These are phyloP conservation scores for Elsinoe perseae DNA, from an alignment of 2,329 filamentous ascomycete species.

Conservation along the genomic window DNA sequence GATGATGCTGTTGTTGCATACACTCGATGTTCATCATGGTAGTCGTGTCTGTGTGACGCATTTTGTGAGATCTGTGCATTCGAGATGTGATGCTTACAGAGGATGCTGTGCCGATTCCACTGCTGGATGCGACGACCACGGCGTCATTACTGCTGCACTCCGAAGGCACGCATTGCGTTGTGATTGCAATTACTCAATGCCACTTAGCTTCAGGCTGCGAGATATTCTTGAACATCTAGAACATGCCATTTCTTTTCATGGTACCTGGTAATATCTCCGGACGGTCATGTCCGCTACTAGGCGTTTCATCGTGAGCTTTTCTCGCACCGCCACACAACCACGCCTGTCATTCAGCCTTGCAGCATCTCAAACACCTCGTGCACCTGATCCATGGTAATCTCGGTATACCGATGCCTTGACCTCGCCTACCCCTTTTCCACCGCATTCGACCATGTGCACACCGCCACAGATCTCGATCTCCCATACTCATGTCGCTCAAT, in stretches of 20 bases:
- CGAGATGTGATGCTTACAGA: no score
- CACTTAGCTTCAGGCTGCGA: background rate
- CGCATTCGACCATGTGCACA: background rate
- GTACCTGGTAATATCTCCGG: background rate
- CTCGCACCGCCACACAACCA: slow-evolving; percentile 7
- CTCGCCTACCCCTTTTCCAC: background rate
- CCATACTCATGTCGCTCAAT: slow-evolving; percentile 10
- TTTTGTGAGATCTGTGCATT: background rate
- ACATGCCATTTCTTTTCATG: slow-evolving; percentile 2
- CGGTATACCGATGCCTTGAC: slow-evolving; percentile 1
- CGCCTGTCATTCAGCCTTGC: slow-evolving; percentile 1
- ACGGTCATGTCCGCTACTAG: slow-evolving; percentile 4
- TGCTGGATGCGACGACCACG: no score
- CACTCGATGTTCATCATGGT: no score
- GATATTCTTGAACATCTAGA: background rate
- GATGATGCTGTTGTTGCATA: background rate
- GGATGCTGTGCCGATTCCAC: no score
- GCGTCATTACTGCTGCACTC: no score
- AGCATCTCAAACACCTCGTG: background rate
- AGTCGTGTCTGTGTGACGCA: background rate
- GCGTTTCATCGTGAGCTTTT: slow-evolving; percentile 3
- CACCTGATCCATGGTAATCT: background rate
- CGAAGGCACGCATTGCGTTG: no score
- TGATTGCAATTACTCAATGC: no score
- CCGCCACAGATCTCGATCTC: background rate